Evolutionary conservation across 768 basidiomycete genomes (phyloP), one percentile per base, ranked within the genome.

Genomic region (Russula compacta): DNA sequence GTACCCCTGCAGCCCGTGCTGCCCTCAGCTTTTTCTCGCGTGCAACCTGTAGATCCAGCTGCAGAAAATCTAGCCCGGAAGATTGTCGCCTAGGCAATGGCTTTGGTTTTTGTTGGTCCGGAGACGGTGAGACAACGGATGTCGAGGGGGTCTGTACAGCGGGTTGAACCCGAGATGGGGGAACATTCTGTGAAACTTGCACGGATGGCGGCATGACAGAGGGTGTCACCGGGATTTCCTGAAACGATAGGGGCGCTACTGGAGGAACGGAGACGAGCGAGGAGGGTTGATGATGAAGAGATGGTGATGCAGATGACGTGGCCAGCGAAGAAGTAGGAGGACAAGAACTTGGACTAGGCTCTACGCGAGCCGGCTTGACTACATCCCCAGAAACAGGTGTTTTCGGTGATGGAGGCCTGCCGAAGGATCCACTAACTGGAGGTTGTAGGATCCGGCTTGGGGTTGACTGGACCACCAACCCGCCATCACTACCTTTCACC

Each of bases 31-130:
- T 62, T 52, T 49, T 62, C 14, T 62, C 52, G 46, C 61, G 61
- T 5, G 61, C 61, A 17, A 32, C 17, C 33, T 53, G 44, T 24
- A 62, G 24, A 42, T 62, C 61, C 17, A 62, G 9, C 46, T 62
- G 61, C 39, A 62, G 24, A 43, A 62, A 62, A 39, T 62, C 46
- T 29, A 62, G 21, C 39, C 56, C 61, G 2, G 39, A 57, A 17
- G 61, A 58, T 36, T 58, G 56, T 47, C 61, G 61, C n/a, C 46
- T 58, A 3, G 51, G 14, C 1, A 19, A 38, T 14, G 17, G 38
- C 12, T 29, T 62, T 15, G 38, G 12, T 7, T 58, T 42, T 40
- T 58, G 46, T 24, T 38, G 38, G 5, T 21, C 44, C 3, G 52
- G 39, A 43, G 54, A 14, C 14, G 42, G n/a, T 15, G 59, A 35